Evolutionary conservation across 2,329 filamentous ascomycete species (phyloP), one percentile per base, ranked within the genome.

Genomic region (Penicillium sp.): DNA sequence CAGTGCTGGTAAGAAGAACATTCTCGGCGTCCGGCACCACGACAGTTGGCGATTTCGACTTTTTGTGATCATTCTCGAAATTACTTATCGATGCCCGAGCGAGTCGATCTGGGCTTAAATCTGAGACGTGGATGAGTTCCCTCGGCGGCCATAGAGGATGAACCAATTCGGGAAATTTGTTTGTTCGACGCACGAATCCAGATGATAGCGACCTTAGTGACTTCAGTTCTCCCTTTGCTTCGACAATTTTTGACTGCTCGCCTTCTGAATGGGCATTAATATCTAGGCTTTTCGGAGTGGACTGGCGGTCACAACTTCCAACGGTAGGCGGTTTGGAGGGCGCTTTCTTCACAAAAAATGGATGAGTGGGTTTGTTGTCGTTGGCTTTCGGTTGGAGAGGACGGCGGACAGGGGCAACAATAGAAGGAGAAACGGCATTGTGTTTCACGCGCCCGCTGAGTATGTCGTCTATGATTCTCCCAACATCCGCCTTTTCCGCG

Each of bases 301-400:
- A 57, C 46, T 51, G 37, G 10, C 33, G 19, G 11, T 55, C 28
- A 49, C 42, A 19, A 6, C 30, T 13, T 4, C 4, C 46, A 11
- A 54, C 45, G 14, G 28, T 8, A 5, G 67, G 63, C 0, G 59
- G 5, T 25, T 69, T 71, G 30, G 62, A 72, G 8, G 75, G 73
- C 6, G 80, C 25, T 66, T 87, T 90, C 6, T 84, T 85, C 16
- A 83, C 71, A 70, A 93, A 93, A 71, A 93, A 91, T 0, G 90
- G 89, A 75, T 93, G 88, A 0, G 85, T 84, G 1, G 79, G 67
- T 68, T 84, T 87, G 30, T 46, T 38, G 13, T 22, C 6, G 73
- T 66, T 46, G 76, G 68, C 58, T 67, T 55, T 14, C 2, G 52
- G 37, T 68, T 68, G 53, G 51, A 35, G 54, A 10, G n/a, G 53